Base-by-base conservation (phyloP, 345 rosid genomes). In the Rubroshorea leprosula region DNA sequence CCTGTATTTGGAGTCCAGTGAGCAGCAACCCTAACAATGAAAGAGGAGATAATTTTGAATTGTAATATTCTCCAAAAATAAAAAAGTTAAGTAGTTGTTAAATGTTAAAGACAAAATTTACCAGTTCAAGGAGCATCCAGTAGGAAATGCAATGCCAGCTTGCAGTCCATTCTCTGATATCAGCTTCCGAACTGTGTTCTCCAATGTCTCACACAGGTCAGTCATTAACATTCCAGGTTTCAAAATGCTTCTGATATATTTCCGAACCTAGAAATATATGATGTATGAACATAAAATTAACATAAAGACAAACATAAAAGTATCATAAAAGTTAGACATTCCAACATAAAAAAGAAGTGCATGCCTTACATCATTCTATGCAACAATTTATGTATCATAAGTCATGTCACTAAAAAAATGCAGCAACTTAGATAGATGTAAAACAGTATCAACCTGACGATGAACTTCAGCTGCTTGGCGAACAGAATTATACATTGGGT, bases 401-500 rank as follows among this genome's bases (percentile, higher is more conserved):
- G n/a, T n/a, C n/a, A n/a, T n/a, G n/a, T n/a, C n/a, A n/a, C n/a
- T n/a, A n/a, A n/a, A n/a, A n/a, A n/a, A n/a, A n/a, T n/a, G n/a
- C n/a, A 26, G 45, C 9, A 4, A 4, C 20, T 1, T 15, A 15
- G 50, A 46, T 6, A 15, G 50, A 46, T 46, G 19, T 46, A 46
- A 23, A 23, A 39, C 51, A 11, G 12, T 11, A 38, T 27, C 23
- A 67, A 93, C 97, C 96, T 89, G 97, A 41, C 96, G 90, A 78
- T 93, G 99, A 65, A 89, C 97, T 84, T 89, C 99, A 12, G 99
- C 99, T 24, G 97, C 99, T 60, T 78, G 97, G 23, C 90, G 97
- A 62, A 85, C 85, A 41, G 97, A 88, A 76, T 84, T 90, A 60
- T 90, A 85, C n/a, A 75, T 76, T 35, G 96, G 97, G 63, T 83